Evolutionary conservation across 768 basidiomycete genomes (phyloP).

Genomic region (Tricholoma sp.): DNA sequence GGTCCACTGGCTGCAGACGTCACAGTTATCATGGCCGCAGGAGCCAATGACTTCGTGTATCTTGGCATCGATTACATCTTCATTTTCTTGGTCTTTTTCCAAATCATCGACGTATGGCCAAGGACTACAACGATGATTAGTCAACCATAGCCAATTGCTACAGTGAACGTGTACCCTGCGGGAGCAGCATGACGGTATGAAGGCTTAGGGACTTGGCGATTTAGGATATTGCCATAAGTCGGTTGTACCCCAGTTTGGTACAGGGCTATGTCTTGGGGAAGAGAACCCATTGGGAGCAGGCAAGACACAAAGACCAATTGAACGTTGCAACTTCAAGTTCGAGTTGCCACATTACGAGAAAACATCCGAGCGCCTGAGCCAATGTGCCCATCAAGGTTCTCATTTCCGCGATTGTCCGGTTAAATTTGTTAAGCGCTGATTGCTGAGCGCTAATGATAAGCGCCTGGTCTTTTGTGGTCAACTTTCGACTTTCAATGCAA

Average conservation of each 20-base stretch:
- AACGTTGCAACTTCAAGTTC: no score
- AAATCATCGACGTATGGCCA: neutral
- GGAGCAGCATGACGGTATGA: neutral
- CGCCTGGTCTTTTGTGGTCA: no score
- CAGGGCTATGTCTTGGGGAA: neutral
- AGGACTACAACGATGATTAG: neutral
- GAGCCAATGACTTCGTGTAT: neutral
- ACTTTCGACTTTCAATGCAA: no score
- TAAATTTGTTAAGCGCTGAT: no score
- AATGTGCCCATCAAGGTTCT: no score
- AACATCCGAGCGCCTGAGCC: no score
- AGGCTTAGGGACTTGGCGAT: neutral
- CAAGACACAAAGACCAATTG: neutral
- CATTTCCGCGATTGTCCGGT: no score
- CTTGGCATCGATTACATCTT: neutral
- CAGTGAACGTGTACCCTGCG: neutral
- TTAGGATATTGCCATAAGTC: neutral
- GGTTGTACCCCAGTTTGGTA: neutral
- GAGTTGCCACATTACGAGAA: no score
- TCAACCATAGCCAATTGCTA: neutral
- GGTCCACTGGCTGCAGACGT: neutral
- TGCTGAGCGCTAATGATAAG: no score
- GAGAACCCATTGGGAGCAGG: neutral
- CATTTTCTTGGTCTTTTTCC: neutral
- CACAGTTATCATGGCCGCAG: neutral